Base-by-base conservation (phyloP, 345 rosid species). In the Arabis alpina region DNA sequence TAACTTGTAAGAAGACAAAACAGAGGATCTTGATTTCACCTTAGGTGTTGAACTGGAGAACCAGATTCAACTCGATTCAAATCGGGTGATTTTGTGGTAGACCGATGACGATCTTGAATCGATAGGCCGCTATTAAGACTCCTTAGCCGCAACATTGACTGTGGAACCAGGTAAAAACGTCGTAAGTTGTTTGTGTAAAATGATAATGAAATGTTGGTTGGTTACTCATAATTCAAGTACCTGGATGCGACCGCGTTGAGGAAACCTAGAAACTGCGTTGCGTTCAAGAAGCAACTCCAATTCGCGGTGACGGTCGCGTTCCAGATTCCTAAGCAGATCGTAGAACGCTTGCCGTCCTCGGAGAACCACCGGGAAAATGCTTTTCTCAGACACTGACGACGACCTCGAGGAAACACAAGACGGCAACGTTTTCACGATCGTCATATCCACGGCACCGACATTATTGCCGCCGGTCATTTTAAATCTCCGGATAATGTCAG, bases 211-310 rank as follows among this genome's bases (percentile, higher is more conserved):
- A 13, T 64, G 2, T 44, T 13, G 14, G 36, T 25, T 16, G 7
- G n/a, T 43, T 60, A 49, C 1, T 24, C 8, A 19, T 34, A 34
- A 54, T 36, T 8, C n/a, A 58, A 14, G 41, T 42, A 90, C 97
- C 92, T 88, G 98, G 75, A 90, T 76, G 16, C 98, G 93, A 15
- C 98, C 90, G 6, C 91, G 89, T 55, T 93, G 93, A 15, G 86
- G 2, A 73, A 90, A 93, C 54, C 48, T 88, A 2, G 98, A 83
- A 54, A 90, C 97, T 25, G 82, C 74, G 48, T 78, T 84, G 61
- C 90, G 90, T 55, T 77, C 79, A 2, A 4, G 54, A 47, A 93
- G 66, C 25, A 66, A 68, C 8, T 69, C 76, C 43, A 90, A 76
- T 75, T 93, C 98, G 42, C 55, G 78, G 0, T 74, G 80, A 54